Percentiles rank a stretch among this genome's conserved stretches.
phyloP scores from a whole-genome alignment of 2,329 filamentous ascomycete species.

The Gyromitra esculenta region DNA sequence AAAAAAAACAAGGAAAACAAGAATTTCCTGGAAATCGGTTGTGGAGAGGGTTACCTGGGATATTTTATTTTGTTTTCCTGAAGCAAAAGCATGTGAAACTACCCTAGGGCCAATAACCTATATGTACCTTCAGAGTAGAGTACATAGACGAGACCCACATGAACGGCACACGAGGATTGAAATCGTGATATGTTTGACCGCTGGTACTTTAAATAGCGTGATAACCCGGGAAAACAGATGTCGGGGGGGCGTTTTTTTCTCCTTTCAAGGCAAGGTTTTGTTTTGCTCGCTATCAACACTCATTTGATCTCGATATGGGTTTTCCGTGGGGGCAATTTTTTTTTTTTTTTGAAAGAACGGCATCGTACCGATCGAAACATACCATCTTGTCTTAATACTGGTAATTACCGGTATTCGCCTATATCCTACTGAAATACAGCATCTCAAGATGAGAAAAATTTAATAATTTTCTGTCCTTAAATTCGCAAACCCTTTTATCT shows the following conservation, averaged over 20 bases:
- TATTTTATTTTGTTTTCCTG: not conserved
- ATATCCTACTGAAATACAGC: not conserved
- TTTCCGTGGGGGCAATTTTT: not conserved
- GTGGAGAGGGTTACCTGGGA: not conserved
- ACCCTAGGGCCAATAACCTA: not conserved
- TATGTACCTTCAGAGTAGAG: not conserved
- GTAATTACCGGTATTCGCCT: not conserved
- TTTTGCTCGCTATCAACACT: not conserved
- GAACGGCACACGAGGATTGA: constrained; percentile 11
- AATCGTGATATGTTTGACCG: constrained; percentile 20
- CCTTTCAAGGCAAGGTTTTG: not conserved
- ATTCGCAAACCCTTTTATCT: not conserved
- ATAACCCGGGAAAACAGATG: constrained; percentile 5
- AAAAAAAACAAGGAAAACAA: not conserved
- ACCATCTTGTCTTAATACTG: not conserved
- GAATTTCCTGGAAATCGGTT: constrained; percentile 1
- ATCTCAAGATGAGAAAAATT: not conserved
- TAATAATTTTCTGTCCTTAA: not conserved
- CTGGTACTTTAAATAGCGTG: not conserved
- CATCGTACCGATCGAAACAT: not conserved
- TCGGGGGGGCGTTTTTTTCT: too few species aligned
- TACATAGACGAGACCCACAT: not conserved
- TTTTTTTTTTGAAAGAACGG: not conserved
- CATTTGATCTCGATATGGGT: not conserved
- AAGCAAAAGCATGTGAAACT: constrained; percentile 26